phyloP scores from a whole-genome alignment of 192 early-diverging fungal species.

The Martensiomyces pterosporus region DNA sequence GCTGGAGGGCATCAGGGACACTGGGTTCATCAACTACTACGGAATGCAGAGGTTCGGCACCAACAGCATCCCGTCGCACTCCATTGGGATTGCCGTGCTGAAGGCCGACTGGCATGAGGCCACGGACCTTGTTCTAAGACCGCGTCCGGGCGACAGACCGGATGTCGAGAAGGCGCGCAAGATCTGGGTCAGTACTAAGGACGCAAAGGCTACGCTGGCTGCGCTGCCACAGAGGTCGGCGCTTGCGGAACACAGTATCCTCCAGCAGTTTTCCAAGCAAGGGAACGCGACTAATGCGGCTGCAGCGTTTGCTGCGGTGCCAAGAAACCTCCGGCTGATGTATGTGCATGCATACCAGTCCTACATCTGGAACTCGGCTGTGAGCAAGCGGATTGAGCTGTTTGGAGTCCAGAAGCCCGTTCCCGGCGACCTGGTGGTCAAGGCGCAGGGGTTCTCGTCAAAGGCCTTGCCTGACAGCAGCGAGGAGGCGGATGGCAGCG shows the following conservation, averaged over 20 bases:
- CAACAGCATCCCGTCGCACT: constrained; percentile 70
- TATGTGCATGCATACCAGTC: constrained; percentile 98
- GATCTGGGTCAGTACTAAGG: constrained; percentile 59
- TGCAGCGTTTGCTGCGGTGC: constrained; percentile 69
- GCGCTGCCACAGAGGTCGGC: constrained; percentile 61
- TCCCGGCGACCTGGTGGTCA: constrained; percentile 81
- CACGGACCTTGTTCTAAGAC: constrained; percentile 74
- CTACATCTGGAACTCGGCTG: constrained; percentile 87
- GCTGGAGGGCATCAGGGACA: constrained; percentile 59
- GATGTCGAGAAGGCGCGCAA: constrained; percentile 63
- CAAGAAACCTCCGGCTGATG: constrained; percentile 81
- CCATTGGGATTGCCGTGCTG: constrained; percentile 74
- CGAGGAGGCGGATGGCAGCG: constrained; percentile 25
- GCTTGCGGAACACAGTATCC: constrained; percentile 70
- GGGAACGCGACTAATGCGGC: constrained; percentile 46
- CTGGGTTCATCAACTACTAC: constrained; percentile 97
- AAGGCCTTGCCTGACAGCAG: constrained; percentile 8
- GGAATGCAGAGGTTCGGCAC: constrained; percentile 99
- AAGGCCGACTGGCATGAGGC: constrained; percentile 67
- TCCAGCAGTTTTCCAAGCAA: constrained; percentile 55
- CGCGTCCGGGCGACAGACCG: constrained; percentile 68
- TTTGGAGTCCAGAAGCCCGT: constrained; percentile 65
- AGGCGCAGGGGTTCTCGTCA: constrained; percentile 6
- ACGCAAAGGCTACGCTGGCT: constrained; percentile 59
- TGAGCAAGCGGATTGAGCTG: constrained; percentile 62